phyloP scores from a whole-genome alignment of 2,329 filamentous ascomycete genomes.

The Boeremia exigua region DNA sequence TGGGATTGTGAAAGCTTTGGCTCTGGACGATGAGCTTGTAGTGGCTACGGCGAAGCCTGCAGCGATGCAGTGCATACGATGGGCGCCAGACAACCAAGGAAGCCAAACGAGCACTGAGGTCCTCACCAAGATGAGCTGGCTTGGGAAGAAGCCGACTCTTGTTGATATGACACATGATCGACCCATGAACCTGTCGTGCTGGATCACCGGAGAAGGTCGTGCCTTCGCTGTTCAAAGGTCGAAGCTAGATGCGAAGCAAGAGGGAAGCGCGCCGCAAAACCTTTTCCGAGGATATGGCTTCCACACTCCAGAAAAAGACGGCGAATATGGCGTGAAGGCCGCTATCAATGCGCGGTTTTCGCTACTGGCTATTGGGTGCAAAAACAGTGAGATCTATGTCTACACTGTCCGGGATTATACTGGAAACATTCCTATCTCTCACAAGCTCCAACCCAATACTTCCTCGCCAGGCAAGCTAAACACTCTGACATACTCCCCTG shows the following conservation, averaged over 20 bases:
- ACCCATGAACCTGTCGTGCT: slow-evolving; percentile 94
- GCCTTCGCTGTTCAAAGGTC: slow-evolving; percentile 88
- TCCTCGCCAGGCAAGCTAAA: slow-evolving; percentile 75
- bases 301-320: slow-evolving; percentile 69
- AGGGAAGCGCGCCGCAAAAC: slow-evolving; percentile 62
- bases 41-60: slow-evolving; percentile 91
- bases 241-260: slow-evolving; percentile 33
- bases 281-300: slow-evolving; percentile 93
- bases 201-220: slow-evolving; percentile 86
- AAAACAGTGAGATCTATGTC: slow-evolving; percentile 80
- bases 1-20: slow-evolving; percentile 85
- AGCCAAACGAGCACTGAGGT: slow-evolving; percentile 91
- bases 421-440: slow-evolving; percentile 88
- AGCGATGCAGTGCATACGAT: slow-evolving; percentile 95
- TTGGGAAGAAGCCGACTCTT: slow-evolving; percentile 78
- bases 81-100: slow-evolving; percentile 82
- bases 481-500: slow-evolving; percentile 84
- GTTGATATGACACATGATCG: slow-evolving; percentile 90
- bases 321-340: slow-evolving; percentile 71
- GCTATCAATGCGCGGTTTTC: slow-evolving; percentile 96
- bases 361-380: slow-evolving; percentile 84
- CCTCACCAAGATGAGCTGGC: slow-evolving; percentile 83
- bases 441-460: slow-evolving; percentile 73
- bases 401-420: slow-evolving; percentile 93
- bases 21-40: slow-evolving; percentile 89